phyloP scores from a whole-genome alignment of 1,284 basidiomycete species.

The Cutaneotrichosporon spelunceum region DNA sequence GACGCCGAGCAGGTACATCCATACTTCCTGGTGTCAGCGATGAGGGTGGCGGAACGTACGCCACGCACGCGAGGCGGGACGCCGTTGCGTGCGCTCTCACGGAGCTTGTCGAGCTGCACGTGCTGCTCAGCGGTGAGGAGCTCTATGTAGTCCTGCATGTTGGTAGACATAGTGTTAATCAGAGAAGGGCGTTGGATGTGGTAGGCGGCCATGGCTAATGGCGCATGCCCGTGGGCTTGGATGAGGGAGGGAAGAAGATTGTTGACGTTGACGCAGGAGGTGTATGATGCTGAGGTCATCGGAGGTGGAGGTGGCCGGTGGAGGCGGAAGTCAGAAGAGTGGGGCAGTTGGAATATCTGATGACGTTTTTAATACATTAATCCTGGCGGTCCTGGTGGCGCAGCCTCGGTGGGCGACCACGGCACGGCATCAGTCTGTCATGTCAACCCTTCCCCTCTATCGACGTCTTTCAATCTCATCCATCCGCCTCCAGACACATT shows the following conservation, averaged over 20 bases:
- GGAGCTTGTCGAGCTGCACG: slow-evolving; percentile 45
- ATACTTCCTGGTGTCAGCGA: slow-evolving; percentile 41
- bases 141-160: slow-evolving; percentile 40
- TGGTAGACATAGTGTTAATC: slow-evolving; percentile 34
- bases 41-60: slow-evolving; percentile 26
- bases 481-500: background rate
- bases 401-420: background rate
- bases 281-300: no score
- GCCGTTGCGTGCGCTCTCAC: slow-evolving; percentile 48
- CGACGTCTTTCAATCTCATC: background rate
- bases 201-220: background rate
- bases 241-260: background rate
- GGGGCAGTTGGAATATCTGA: background rate
- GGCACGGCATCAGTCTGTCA: no score
- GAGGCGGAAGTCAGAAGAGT: background rate
- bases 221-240: background rate
- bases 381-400: background rate
- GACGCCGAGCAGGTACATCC: slow-evolving; percentile 51
- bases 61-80: slow-evolving; percentile 44
- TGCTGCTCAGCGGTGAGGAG: slow-evolving; percentile 50
- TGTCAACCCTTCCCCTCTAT: background rate
- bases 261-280: background rate
- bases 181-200: slow-evolving; percentile 1
- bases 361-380: background rate
- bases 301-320: background rate